A percentile compares a stretch with the other conserved stretches of the same genome.
Conservation (phyloP, 2,329 filamentous ascomycete species). For the Penicillium concentricum region DNA sequence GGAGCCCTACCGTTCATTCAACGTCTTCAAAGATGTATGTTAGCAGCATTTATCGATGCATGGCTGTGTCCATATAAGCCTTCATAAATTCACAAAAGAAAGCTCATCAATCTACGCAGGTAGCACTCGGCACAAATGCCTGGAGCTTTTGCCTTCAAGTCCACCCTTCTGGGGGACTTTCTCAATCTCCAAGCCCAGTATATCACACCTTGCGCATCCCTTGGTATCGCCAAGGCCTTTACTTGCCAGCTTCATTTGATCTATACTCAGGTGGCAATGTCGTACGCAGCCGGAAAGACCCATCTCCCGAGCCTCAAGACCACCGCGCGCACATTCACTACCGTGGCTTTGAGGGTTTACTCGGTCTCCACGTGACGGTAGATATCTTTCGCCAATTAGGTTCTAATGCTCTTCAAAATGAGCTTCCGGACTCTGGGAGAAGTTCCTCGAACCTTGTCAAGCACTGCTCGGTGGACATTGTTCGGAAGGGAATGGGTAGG, state of each 20-base stretch:
- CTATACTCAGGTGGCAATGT: slow-evolving; percentile 3
- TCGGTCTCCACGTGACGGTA: background rate
- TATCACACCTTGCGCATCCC: slow-evolving; percentile 6
- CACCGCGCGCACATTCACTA: slow-evolving; percentile 5
- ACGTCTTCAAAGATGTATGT: slow-evolving; percentile 6
- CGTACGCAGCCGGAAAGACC: slow-evolving; percentile 2
- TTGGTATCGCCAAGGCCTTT: slow-evolving; percentile 3
- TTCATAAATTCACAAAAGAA: no score
- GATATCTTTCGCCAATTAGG: background rate
- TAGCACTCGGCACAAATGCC: slow-evolving; percentile 2
- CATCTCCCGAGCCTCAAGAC: background rate
- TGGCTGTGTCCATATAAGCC: background rate
- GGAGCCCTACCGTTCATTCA: slow-evolving; percentile 6
- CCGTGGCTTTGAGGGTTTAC: slow-evolving; percentile 2
- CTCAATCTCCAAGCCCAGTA: slow-evolving; percentile 6
- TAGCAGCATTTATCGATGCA: background rate
- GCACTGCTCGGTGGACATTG: background rate
- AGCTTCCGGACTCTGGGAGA: background rate
- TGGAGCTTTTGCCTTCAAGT: slow-evolving; percentile 8
- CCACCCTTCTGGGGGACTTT: slow-evolving; percentile 5
- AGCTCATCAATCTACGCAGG: background rate
- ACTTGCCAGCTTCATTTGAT: slow-evolving; percentile 3
- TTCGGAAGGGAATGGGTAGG: background rate
- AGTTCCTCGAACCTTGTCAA: background rate
- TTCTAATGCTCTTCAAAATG: background rate